These are phyloP conservation scores for Stemphylium lycopersici DNA, from an alignment of 2,329 filamentous ascomycete genomes.

Conservation along the genomic window DNA sequence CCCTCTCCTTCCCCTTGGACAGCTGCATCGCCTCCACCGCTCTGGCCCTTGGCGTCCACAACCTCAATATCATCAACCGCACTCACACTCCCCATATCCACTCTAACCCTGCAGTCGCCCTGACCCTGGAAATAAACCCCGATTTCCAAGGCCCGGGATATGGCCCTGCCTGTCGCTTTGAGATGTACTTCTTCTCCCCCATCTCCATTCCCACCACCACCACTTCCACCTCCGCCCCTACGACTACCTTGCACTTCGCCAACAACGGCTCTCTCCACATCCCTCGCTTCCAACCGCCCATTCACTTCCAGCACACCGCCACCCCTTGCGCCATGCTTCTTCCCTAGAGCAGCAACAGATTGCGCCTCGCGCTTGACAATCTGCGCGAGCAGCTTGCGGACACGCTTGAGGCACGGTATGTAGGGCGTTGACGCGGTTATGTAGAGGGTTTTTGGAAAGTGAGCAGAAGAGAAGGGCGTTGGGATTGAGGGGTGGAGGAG, in stretches of 20 bases:
- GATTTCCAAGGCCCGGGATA: constrained; percentile 66
- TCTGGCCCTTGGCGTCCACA: constrained; percentile 1
- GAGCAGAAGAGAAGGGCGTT: constrained; percentile 58
- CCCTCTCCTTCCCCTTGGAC: constrained; percentile 22
- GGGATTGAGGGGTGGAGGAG: constrained; percentile 63
- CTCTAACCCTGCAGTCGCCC: constrained; percentile 62
- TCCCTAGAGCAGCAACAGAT: constrained; percentile 19
- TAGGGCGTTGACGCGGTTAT: constrained; percentile 70
- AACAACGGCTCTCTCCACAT: constrained; percentile 38
- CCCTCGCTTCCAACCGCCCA: constrained; percentile 36
- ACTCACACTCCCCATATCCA: constrained; percentile 68
- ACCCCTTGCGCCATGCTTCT: background rate
- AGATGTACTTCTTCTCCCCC: constrained; percentile 61
- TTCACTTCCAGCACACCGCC: constrained; percentile 19
- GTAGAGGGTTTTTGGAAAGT: constrained; percentile 66
- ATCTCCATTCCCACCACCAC: background rate
- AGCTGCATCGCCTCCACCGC: constrained; percentile 8
- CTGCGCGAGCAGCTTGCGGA: constrained; percentile 66
- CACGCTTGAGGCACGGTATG: constrained; percentile 70
- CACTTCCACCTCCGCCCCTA: constrained; percentile 5
- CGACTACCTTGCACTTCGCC: constrained; percentile 20
- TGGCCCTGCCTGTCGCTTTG: constrained; percentile 70
- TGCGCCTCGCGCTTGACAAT: constrained; percentile 59
- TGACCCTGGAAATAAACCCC: constrained; percentile 70
- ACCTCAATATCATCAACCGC: constrained; percentile 70